Evolutionary conservation across 2,329 filamentous ascomycete genomes (phyloP).

Genomic region (Trichophyton simii): DNA sequence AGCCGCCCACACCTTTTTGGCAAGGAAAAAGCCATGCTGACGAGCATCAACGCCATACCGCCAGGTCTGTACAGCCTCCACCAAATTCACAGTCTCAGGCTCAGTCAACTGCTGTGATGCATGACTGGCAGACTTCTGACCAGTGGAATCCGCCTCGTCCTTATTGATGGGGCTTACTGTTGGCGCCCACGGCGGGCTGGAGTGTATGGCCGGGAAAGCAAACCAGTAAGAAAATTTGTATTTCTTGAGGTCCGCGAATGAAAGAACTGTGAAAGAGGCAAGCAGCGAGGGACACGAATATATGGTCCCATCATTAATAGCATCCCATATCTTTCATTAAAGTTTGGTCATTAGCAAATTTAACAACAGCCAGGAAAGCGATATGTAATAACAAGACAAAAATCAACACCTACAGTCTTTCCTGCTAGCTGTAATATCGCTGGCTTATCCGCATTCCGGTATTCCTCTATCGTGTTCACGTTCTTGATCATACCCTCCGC

Average conservation of each 20-base stretch:
- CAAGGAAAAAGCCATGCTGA: slow-evolving; percentile 93
- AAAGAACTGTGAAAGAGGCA: slow-evolving; percentile 76
- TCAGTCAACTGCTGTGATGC: slow-evolving; percentile 39
- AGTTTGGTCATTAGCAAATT: slow-evolving; percentile 2
- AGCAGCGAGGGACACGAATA: slow-evolving; percentile 89
- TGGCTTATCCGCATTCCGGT: slow-evolving; percentile 68
- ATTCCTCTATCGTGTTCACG: slow-evolving; percentile 90
- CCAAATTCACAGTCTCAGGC: slow-evolving; percentile 63
- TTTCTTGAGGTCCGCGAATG: slow-evolving; percentile 91
- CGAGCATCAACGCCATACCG: slow-evolving; percentile 65
- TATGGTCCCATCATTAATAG: slow-evolving; percentile 90
- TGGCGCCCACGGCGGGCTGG: slow-evolving; percentile 66
- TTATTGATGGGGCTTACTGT: slow-evolving; percentile 4
- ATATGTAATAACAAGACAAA: background rate
- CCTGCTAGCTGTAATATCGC: slow-evolving; percentile 68
- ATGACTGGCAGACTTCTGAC: slow-evolving; percentile 2
- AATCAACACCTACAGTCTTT: slow-evolving; percentile 48
- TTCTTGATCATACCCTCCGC: slow-evolving; percentile 93
- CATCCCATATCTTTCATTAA: slow-evolving; percentile 73
- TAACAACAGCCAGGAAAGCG: background rate
- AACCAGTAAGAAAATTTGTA: slow-evolving; percentile 99
- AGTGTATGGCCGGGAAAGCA: slow-evolving; percentile 85
- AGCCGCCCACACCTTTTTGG: slow-evolving; percentile 51
- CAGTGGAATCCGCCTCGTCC: slow-evolving; percentile 14
- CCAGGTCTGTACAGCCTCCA: slow-evolving; percentile 79